Base-by-base conservation (phyloP, 2,329 filamentous ascomycete species). In the Penicillium sp. region DNA sequence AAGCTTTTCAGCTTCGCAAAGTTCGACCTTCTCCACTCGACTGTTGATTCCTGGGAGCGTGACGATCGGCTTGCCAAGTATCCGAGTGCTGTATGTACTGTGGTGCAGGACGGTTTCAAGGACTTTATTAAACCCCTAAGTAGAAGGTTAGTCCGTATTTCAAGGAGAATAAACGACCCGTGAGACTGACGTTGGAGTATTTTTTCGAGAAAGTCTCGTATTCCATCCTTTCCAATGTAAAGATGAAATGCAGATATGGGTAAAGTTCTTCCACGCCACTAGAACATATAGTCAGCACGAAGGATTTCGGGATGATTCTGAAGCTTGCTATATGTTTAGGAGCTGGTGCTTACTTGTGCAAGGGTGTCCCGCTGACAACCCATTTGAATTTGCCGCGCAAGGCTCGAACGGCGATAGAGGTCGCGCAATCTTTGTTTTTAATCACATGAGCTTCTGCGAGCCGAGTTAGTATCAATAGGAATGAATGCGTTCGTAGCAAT, bases 311-410 rank as follows among this genome's bases (percentile, higher is more conserved):
- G 6, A 17, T n/a, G 12, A 15, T 9, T 19, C 21, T 15, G 22
- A 4, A 21, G 17, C 19, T 17, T 15, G 24, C 17, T 3, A 19
- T 10, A 12, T 9, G 4, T 12, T 13, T 29, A 8, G 15, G 9
- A 19, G n/a, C 12, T 24, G 6, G 3, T 35, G 4, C 57, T 48
- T 59, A 67, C 63, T 72, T 72, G 22, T 65, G 58, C 12, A 72
- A 51, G 3, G 70, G 70, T 0, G 70, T 73, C 15, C 69, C 69
- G 6, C 57, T 67, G 22, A 73, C 45, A 10, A 65, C 54, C 70
- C 70, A 73, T 53, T 68, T 69, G 46, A 57, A 64, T n/a, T 59
- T 56, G 4, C 62, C 67, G 3, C 52, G 59, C 1, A 73, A 60
- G 28, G 59, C 63, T 12, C 68, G 61, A 10, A 71, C 63, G 3